Conservation (phyloP, 2,329 filamentous ascomycete genomes). For the Fusarium sp. region DNA sequence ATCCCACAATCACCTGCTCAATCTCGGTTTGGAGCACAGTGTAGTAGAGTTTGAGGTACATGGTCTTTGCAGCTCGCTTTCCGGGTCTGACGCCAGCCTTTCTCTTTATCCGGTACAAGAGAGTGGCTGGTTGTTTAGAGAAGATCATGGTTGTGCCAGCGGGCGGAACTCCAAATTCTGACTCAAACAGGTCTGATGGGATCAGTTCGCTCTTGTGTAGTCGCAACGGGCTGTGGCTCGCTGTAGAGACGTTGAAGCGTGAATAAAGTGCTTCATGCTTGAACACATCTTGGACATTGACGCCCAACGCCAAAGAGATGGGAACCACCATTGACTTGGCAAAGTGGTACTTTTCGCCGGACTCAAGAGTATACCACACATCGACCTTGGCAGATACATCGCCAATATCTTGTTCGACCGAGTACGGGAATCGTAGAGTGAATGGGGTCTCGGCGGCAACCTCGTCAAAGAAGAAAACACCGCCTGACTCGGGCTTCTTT, state of each 20-base stretch:
- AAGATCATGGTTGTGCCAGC: constrained; percentile 74
- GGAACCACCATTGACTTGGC: constrained; percentile 70
- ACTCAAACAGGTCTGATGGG: constrained; percentile 76
- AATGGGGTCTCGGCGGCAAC: constrained; percentile 61
- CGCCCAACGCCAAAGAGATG: constrained; percentile 84
- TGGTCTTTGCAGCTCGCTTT: constrained; percentile 52
- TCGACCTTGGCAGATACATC: constrained; percentile 82
- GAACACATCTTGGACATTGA: constrained; percentile 97
- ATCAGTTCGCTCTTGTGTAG: constrained; percentile 78
- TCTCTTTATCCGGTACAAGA: constrained; percentile 82
- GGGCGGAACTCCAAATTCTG: constrained; percentile 68
- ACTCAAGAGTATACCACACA: constrained; percentile 75
- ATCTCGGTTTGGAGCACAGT: constrained; percentile 82
- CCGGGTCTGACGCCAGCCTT: constrained; percentile 57
- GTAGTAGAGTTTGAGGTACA: constrained; percentile 81
- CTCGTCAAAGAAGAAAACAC: constrained; percentile 62
- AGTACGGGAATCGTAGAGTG: constrained; percentile 81
- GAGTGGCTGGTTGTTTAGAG: constrained; percentile 81
- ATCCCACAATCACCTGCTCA: constrained; percentile 59
- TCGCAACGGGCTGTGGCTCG: constrained; percentile 78
- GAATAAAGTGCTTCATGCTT: constrained; percentile 86
- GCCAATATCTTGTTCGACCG: constrained; percentile 79
- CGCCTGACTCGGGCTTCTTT: constrained; percentile 66
- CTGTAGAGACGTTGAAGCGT: constrained; percentile 89
- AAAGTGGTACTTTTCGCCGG: constrained; percentile 60